phyloP scores from a whole-genome alignment of 164 flowering plant genomes.

The Vitis amurensis region DNA sequence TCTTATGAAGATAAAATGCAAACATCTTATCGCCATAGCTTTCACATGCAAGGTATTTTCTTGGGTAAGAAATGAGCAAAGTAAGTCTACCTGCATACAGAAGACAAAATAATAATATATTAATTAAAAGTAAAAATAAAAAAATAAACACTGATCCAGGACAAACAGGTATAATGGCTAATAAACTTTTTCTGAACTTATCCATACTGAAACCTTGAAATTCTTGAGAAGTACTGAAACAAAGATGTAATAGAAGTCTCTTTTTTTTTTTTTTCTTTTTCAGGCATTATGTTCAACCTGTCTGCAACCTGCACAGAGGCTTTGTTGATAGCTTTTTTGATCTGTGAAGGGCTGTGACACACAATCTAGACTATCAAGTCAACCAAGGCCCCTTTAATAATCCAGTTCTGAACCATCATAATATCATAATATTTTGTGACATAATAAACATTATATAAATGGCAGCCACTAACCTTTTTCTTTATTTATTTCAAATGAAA shows the following conservation, averaged over 20 bases:
- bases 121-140: no score
- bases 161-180: no score
- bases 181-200: no score
- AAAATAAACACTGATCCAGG: no score
- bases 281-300: no score
- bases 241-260: not conserved
- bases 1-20: slow-evolving; percentile 33
- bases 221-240: not conserved
- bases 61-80: slow-evolving; percentile 37
- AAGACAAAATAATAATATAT: not conserved
- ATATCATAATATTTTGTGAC: not conserved
- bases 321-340: not conserved
- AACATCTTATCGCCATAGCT: slow-evolving; percentile 52
- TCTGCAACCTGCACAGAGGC: no score
- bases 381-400: not conserved
- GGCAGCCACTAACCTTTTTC: not conserved
- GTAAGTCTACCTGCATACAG: slow-evolving; percentile 58
- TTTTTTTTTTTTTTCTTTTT: no score
- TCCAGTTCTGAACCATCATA: no score
- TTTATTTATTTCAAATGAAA: not conserved
- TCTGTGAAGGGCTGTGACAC: not conserved
- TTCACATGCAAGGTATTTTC: slow-evolving; percentile 36
- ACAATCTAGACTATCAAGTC: not conserved
- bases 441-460: not conserved
- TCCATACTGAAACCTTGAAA: no score